Conservation (phyloP, 2,329 filamentous ascomycete genomes). For the Colletotrichum theobromicola region DNA sequence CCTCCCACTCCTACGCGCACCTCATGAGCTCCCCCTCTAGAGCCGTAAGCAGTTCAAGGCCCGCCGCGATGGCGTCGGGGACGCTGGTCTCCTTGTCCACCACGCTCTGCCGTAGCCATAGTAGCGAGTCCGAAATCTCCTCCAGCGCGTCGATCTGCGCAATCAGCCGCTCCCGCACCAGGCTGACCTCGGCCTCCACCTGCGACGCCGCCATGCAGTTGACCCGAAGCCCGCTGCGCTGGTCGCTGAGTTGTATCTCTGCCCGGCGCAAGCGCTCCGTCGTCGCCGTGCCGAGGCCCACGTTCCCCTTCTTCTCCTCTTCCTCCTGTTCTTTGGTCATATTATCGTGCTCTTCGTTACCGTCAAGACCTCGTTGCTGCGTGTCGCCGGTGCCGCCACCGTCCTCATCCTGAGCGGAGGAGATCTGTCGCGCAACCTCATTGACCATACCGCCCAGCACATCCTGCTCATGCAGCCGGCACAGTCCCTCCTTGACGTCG, state of each 20-base stretch:
- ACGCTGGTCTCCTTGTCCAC: background rate
- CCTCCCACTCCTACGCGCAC: background rate
- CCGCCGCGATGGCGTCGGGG: background rate
- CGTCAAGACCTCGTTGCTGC: too few relatives aligned
- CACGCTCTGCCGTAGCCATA: background rate
- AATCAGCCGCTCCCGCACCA: background rate
- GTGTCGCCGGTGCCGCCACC: background rate
- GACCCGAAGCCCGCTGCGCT: background rate
- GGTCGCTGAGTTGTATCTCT: background rate
- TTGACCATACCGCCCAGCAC: background rate
- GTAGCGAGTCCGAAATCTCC: background rate
- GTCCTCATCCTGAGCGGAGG: background rate
- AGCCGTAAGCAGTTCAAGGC: background rate
- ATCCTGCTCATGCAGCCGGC: background rate
- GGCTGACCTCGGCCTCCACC: background rate
- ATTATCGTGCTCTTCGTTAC: too few relatives aligned
- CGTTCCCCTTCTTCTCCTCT: background rate
- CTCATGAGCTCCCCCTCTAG: background rate
- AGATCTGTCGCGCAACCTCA: background rate
- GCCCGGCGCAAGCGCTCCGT: background rate
- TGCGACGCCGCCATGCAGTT: background rate
- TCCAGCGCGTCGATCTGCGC: background rate
- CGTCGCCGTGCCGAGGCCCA: background rate
- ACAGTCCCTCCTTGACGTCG: background rate
- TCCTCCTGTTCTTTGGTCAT: background rate